Evolutionary conservation across 1,139 yeast genomes (phyloP).

Genomic region (Pichia sp.): DNA sequence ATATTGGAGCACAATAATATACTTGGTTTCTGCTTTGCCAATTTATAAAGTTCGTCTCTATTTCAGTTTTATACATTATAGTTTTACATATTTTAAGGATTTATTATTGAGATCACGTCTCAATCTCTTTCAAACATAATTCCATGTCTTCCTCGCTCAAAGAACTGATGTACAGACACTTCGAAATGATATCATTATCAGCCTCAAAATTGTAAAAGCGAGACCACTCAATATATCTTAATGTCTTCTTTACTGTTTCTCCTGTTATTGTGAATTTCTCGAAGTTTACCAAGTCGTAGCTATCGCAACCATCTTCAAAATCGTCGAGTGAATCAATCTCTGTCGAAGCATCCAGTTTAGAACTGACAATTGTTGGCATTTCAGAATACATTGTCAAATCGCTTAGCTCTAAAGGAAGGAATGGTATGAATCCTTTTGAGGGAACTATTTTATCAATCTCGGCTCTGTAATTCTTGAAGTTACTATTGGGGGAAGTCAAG

Average conservation of each 20-base stretch:
- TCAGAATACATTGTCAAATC: slow-evolving; percentile 82
- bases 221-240: slow-evolving; percentile 86
- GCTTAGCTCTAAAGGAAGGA: slow-evolving; percentile 77
- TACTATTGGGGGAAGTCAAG: slow-evolving; percentile 59
- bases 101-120: background rate
- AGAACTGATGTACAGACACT: slow-evolving; percentile 77
- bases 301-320: slow-evolving; percentile 9
- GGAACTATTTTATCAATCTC: slow-evolving; percentile 54
- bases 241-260: slow-evolving; percentile 69
- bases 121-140: slow-evolving; percentile 30
- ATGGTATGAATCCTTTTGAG: slow-evolving; percentile 81
- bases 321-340: slow-evolving; percentile 13
- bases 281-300: slow-evolving; percentile 57
- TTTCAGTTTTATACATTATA: background rate
- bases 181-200: slow-evolving; percentile 64
- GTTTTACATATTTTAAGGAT: background rate
- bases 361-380: slow-evolving; percentile 46
- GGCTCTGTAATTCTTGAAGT: slow-evolving; percentile 61
- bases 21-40: no score
- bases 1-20: no score
- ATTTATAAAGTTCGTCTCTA: background rate
- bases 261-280: slow-evolving; percentile 76
- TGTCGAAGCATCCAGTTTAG: slow-evolving; percentile 9
- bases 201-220: slow-evolving; percentile 50
- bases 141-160: slow-evolving; percentile 76